Base-by-base conservation (phyloP, 2,329 filamentous ascomycete species). In the Penicillium sp. region DNA sequence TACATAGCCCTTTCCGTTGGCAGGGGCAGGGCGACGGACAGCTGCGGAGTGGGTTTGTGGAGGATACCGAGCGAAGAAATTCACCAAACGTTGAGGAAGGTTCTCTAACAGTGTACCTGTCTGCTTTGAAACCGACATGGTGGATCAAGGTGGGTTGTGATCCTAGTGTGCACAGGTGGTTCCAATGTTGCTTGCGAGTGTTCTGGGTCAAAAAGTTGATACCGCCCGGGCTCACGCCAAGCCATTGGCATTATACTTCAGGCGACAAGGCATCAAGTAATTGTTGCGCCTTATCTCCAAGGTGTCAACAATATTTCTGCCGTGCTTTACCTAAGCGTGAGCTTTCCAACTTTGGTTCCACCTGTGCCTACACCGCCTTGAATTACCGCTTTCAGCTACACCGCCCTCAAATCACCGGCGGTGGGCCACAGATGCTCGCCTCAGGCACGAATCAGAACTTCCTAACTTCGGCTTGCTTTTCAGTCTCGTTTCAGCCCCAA, bases 61-160 rank as follows among this genome's bases (percentile, higher is more conserved):
- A 37, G 93, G 93, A 69, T 91, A 96, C 57, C 87, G 85, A 50
- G 85, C 85, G 71, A 98, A 86, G 79, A 98, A 96, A 63, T 83
- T 82, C 65, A 85, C 80, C 40, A 98, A 80, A 35, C 84, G 84
- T 47, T 80, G 75, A 8, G 89, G 93, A 35, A 97, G 81, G 22
- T 58, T 45, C 17, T 45, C 34, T n/a, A 45, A 15, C 41, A 37
- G 3, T 26, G 28, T 5, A 7, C 34, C 8, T 48, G 53, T 47
- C 57, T 41, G 63, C n/a, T 54, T 49, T 40, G 49, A 46, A 41
- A 46, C 53, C 26, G 56, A 56, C 53, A 59, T 62, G 54, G 15
- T 57, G 52, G 33, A 54, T 52, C 21, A 56, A 60, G 31, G 49
- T 41, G 39, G 37, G 31, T 33, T 55, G 44, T 31, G 31, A 24